phyloP scores from a whole-genome alignment of 1,139 yeast species.

The Neolecta irregularis region DNA sequence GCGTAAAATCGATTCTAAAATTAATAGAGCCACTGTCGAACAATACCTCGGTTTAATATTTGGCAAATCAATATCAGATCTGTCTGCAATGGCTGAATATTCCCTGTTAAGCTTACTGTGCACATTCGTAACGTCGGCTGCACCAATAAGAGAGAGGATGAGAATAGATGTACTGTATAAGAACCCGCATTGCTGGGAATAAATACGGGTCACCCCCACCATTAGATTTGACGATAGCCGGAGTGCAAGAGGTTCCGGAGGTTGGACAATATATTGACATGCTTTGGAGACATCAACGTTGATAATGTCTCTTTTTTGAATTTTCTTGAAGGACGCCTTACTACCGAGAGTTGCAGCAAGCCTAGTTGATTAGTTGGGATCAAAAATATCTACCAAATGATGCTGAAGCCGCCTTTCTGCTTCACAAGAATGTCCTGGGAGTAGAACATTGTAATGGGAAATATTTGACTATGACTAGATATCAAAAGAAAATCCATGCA shows the following conservation, averaged over 20 bases:
- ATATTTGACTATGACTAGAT: no score
- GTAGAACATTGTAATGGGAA: no score
- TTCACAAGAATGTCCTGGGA: conserved; percentile 12
- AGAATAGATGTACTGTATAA: conserved; percentile 21
- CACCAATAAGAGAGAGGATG: not conserved
- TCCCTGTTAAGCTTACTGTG: conserved; percentile 9
- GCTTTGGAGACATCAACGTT: conserved; percentile 17
- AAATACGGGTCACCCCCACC: conserved; percentile 43
- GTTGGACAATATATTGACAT: conserved; percentile 16
- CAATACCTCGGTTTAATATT: conserved; percentile 1
- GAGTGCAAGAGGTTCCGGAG: conserved; percentile 25
- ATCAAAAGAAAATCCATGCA: no score
- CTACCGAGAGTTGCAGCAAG: conserved; percentile 19
- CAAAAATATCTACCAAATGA: conserved; percentile 8
- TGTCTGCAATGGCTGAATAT: not conserved
- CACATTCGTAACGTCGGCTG: conserved; percentile 11
- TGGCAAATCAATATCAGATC: conserved; percentile 5
- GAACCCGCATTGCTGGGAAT: conserved; percentile 36
- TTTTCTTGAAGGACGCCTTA: conserved; percentile 16
- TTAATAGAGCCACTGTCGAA: not conserved
- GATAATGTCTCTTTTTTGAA: conserved; percentile 17
- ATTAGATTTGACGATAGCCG: conserved; percentile 37
- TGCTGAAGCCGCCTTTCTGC: conserved; percentile 13
- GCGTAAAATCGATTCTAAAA: conserved; percentile 5
- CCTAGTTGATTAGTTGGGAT: conserved; percentile 9